Evolutionary conservation across 2,329 filamentous ascomycete genomes (phyloP).

Genomic region (Fusarium sp.): DNA sequence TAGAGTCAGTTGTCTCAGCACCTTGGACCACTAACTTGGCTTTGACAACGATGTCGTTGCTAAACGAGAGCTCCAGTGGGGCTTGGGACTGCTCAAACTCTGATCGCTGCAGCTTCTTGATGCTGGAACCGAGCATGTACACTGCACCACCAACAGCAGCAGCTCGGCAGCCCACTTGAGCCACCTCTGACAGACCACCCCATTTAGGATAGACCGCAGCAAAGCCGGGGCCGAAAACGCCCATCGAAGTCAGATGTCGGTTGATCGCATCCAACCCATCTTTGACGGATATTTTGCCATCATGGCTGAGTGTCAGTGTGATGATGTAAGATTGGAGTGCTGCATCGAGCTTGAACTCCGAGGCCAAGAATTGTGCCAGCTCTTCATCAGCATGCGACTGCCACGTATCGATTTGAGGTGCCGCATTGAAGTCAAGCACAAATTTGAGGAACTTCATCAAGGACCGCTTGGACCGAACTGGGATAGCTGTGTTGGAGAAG

Average conservation of each 20-base stretch:
- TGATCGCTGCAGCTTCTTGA: conserved; percentile 57
- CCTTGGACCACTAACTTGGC: conserved; percentile 66
- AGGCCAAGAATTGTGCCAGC: conserved; percentile 70
- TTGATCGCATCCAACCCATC: conserved; percentile 80
- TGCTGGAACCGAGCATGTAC: conserved; percentile 84
- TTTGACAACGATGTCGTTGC: conserved; percentile 69
- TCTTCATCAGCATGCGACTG: conserved; percentile 65
- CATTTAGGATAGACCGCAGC: conserved; percentile 92
- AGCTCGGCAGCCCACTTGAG: conserved; percentile 91
- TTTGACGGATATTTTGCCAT: conserved; percentile 70
- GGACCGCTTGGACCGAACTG: conserved; percentile 83
- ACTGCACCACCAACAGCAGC: conserved; percentile 91
- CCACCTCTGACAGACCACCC: conserved; percentile 89
- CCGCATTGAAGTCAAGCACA: conserved; percentile 78
- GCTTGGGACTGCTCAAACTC: conserved; percentile 43
- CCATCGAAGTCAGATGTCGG: conserved; percentile 87
- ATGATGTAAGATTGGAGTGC: conserved; percentile 72
- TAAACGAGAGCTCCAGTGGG: conserved; percentile 63
- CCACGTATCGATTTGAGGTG: conserved; percentile 69
- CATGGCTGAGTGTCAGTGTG: conserved; percentile 80
- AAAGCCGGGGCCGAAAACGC: conserved; percentile 89
- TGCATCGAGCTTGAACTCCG: conserved; percentile 76
- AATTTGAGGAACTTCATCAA: conserved; percentile 97
- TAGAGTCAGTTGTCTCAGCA: conserved; percentile 50
- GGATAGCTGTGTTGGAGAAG: conserved; percentile 81